Percentiles rank a stretch among this genome's conserved stretches.
Conservation (phyloP, 2,329 filamentous ascomycete genomes). For the Xylogone sp. region DNA sequence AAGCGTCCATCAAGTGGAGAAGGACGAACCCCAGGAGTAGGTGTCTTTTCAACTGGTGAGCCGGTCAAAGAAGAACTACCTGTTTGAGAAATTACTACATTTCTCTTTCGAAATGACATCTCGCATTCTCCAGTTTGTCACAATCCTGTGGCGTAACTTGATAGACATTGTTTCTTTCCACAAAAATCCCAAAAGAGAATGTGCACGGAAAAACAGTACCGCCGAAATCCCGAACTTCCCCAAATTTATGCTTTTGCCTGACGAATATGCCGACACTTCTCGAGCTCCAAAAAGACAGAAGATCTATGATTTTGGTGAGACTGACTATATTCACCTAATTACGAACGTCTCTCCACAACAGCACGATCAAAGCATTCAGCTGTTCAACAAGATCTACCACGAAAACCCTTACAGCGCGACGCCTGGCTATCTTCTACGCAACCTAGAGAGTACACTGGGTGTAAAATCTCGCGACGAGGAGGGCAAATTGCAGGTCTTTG, state of each 20-base stretch:
- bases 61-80: constrained; percentile 11
- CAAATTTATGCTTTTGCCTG: neutral
- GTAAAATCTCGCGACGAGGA: neutral
- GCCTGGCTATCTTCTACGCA: neutral
- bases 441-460: neutral
- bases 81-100: constrained; percentile 46
- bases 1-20: constrained; percentile 84
- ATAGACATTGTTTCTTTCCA: neutral
- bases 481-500: neutral
- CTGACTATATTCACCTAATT: neutral
- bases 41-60: constrained; percentile 20
- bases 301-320: neutral
- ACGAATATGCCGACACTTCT: neutral
- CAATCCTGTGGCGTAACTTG: neutral
- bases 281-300: neutral
- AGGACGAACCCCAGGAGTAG: constrained; percentile 61
- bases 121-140: neutral
- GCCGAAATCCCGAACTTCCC: neutral
- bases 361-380: neutral
- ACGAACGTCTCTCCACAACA: neutral
- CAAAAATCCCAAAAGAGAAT: neutral
- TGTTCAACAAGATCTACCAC: neutral
- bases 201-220: neutral
- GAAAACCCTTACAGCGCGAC: neutral
- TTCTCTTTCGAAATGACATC: constrained; percentile 69